phyloP scores from a whole-genome alignment of 768 basidiomycete species.

The Suillus plorans region DNA sequence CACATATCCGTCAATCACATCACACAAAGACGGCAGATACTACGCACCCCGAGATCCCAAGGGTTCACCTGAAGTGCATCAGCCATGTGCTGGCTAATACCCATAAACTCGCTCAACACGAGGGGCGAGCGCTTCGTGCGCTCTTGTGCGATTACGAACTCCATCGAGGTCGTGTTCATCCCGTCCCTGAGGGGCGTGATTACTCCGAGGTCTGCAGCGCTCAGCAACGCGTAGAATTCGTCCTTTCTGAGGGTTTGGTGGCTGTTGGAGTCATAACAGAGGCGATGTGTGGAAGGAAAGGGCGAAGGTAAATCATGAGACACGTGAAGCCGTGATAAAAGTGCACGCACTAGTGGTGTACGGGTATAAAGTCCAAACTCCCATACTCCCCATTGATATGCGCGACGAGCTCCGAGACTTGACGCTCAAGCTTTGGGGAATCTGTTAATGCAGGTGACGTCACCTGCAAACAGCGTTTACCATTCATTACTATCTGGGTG shows the following conservation, averaged over 20 bases:
- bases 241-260: slow-evolving; percentile 97
- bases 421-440: slow-evolving; percentile 89
- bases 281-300: background rate
- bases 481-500: slow-evolving; percentile 28
- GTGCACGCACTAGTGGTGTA: slow-evolving; percentile 91
- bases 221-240: slow-evolving; percentile 94
- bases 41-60: slow-evolving; percentile 85
- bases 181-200: slow-evolving; percentile 96
- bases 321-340: background rate
- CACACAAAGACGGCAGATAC: background rate
- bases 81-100: slow-evolving; percentile 89
- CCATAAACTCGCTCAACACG: slow-evolving; percentile 97
- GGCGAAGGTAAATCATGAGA: background rate
- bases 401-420: slow-evolving; percentile 90
- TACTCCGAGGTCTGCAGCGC: slow-evolving; percentile 90
- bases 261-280: slow-evolving; percentile 40
- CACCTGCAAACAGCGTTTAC: slow-evolving; percentile 61
- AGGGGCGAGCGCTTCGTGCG: slow-evolving; percentile 81
- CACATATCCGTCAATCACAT: background rate
- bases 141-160: slow-evolving; percentile 91
- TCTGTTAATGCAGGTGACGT: slow-evolving; percentile 92
- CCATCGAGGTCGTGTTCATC: slow-evolving; percentile 98
- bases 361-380: slow-evolving; percentile 90
- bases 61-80: slow-evolving; percentile 92
- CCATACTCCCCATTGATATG: slow-evolving; percentile 97